Evolutionary conservation across 2,329 filamentous ascomycete species (phyloP).

Genomic region (Colletotrichum ledebouriae): DNA sequence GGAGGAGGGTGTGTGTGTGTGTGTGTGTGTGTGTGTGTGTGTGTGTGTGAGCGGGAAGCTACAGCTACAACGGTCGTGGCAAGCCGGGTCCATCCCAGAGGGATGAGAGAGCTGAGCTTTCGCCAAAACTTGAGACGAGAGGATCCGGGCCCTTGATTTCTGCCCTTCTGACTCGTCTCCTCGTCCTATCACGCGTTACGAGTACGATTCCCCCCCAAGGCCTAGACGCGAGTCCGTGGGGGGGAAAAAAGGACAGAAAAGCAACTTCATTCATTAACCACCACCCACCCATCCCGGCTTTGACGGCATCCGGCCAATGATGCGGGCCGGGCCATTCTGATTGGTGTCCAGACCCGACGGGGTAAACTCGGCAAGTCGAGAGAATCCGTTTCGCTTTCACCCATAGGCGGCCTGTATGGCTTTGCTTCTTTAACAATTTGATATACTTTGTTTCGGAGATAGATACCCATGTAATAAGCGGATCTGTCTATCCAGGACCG

Average conservation of each 20-base stretch:
- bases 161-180: too few species aligned
- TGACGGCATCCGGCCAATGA: background rate
- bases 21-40: background rate
- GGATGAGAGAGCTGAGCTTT: background rate
- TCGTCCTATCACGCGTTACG: background rate
- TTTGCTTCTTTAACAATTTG: slow-evolving; percentile 17
- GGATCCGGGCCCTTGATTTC: too few species aligned
- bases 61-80: background rate
- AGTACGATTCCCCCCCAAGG: background rate
- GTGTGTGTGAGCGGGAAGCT: background rate
- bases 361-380: too few species aligned
- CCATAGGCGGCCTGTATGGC: too few species aligned
- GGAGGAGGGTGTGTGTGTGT: background rate
- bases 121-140: background rate
- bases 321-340: background rate
- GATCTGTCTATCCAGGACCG: slow-evolving; percentile 26
- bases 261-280: too few species aligned
- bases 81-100: slow-evolving; percentile 9
- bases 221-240: background rate
- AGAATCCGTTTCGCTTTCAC: too few species aligned
- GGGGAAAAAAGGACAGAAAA: too few species aligned
- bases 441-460: background rate
- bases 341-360: too few species aligned
- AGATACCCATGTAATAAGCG: slow-evolving; percentile 18
- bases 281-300: background rate